phyloP scores from a whole-genome alignment of 192 early-diverging fungal genomes.

The Coemansia sp. region DNA sequence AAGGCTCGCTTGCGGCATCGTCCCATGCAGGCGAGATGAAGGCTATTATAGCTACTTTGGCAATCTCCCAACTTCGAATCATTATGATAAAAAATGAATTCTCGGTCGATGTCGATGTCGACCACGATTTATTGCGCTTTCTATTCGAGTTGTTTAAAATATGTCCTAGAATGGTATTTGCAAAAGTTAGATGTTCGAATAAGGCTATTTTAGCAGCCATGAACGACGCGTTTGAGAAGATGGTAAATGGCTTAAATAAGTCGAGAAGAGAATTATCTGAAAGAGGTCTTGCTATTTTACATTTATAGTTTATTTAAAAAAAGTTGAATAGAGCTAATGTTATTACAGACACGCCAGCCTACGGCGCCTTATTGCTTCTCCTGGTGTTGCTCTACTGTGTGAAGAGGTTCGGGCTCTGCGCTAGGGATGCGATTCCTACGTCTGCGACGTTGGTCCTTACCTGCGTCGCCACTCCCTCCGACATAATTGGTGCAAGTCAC shows the following conservation, averaged over 20 bases:
- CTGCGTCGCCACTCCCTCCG: not conserved
- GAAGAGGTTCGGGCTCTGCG: not conserved
- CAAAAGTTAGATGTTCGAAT: not conserved
- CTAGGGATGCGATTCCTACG: not conserved
- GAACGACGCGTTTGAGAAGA: not conserved
- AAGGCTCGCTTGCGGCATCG: not conserved
- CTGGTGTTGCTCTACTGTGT: not conserved
- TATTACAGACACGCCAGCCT: not conserved
- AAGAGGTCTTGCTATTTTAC: not conserved
- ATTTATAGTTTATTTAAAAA: not conserved
- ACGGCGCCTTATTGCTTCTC: not conserved
- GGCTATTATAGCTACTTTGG: not conserved
- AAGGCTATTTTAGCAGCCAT: not conserved
- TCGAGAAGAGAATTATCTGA: no score
- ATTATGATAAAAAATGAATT: not conserved
- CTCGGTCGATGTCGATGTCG: no score
- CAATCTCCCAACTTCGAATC: not conserved
- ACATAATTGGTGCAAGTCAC: conserved; percentile 27
- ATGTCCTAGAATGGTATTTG: not conserved
- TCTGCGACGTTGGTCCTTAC: conserved; percentile 8
- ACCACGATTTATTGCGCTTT: not conserved
- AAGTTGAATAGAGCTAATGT: not conserved
- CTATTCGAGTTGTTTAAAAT: not conserved
- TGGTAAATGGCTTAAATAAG: not conserved
- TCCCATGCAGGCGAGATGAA: not conserved